A percentile compares a stretch with the other conserved stretches of the same genome.
These are phyloP conservation scores for Paramecium sexaurelia DNA, from an alignment of 73 alveolate genomes.

Conservation along the genomic window DNA sequence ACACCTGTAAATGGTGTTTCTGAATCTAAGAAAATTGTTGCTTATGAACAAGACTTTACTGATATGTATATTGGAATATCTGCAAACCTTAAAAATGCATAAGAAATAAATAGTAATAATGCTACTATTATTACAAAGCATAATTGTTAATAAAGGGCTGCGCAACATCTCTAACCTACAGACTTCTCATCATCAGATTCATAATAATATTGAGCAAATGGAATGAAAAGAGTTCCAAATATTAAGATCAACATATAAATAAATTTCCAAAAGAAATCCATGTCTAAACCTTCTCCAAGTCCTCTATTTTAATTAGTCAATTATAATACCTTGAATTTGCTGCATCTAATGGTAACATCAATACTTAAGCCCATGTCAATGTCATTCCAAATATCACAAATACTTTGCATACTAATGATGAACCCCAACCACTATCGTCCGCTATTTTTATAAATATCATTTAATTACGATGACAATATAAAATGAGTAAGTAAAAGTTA, in stretches of 20 bases:
- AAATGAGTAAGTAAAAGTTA: slow-evolving; percentile 52
- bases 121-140: slow-evolving; percentile 67
- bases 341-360: slow-evolving; percentile 89
- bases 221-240: slow-evolving; percentile 77
- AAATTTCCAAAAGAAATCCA: slow-evolving; percentile 88
- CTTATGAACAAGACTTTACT: background rate
- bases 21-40: background rate
- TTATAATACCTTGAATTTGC: slow-evolving; percentile 69
- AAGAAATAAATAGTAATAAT: slow-evolving; percentile 71
- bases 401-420: slow-evolving; percentile 66
- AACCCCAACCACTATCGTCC: slow-evolving; percentile 71
- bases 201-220: slow-evolving; percentile 82
- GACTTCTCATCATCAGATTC: slow-evolving; percentile 89
- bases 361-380: slow-evolving; percentile 81
- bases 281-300: slow-evolving; percentile 79
- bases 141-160: slow-evolving; percentile 71
- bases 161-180: slow-evolving; percentile 72
- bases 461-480: slow-evolving; percentile 67
- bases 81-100: slow-evolving; percentile 73
- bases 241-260: slow-evolving; percentile 75
- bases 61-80: slow-evolving; percentile 71
- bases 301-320: slow-evolving; percentile 24
- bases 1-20: background rate
- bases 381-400: slow-evolving; percentile 72
- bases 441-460: slow-evolving; percentile 49